A percentile compares a stretch with the other conserved stretches of the same genome.
Conservation (phyloP, 768 basidiomycete genomes). For the Boletus pseudo-olivaceus region DNA sequence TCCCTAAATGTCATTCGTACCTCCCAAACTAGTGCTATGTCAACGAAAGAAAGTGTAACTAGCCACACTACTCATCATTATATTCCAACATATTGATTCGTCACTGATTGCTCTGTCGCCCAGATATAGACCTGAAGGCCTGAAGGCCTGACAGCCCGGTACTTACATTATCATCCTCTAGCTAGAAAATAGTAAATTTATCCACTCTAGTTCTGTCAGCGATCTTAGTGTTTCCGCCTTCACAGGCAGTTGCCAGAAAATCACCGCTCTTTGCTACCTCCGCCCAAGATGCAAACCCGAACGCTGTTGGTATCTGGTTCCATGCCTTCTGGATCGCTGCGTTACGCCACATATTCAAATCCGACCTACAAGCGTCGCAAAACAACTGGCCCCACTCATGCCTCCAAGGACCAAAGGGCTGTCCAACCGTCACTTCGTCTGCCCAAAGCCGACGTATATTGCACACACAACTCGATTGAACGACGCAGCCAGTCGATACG, state of each 20-base stretch:
- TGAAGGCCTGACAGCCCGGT: too few relatives aligned
- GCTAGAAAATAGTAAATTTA: too few relatives aligned
- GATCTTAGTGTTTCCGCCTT: too few relatives aligned
- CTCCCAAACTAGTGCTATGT: too few relatives aligned
- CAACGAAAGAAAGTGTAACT: too few relatives aligned
- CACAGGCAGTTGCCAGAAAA: neutral
- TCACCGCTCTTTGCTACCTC: neutral
- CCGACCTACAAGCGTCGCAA: slow-evolving; percentile 7
- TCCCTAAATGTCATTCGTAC: too few relatives aligned
- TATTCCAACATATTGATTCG: too few relatives aligned
- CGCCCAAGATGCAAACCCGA: slow-evolving; percentile 13
- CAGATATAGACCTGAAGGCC: too few relatives aligned
- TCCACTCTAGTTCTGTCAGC: too few relatives aligned
- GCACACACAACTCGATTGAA: neutral
- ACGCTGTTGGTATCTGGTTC: slow-evolving; percentile 6
- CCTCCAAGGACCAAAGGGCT: slow-evolving; percentile 12
- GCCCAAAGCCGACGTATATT: slow-evolving; percentile 6
- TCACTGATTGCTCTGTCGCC: too few relatives aligned
- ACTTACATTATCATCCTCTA: too few relatives aligned
- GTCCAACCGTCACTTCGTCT: neutral
- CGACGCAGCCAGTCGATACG: slow-evolving; percentile 1
- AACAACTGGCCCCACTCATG: slow-evolving; percentile 14
- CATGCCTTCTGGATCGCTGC: slow-evolving; percentile 8
- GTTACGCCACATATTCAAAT: neutral
- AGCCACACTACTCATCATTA: too few relatives aligned